Evolutionary conservation across 495 filamentous ascomycete species (phyloP).

Genomic region (Neurospora sp.): DNA sequence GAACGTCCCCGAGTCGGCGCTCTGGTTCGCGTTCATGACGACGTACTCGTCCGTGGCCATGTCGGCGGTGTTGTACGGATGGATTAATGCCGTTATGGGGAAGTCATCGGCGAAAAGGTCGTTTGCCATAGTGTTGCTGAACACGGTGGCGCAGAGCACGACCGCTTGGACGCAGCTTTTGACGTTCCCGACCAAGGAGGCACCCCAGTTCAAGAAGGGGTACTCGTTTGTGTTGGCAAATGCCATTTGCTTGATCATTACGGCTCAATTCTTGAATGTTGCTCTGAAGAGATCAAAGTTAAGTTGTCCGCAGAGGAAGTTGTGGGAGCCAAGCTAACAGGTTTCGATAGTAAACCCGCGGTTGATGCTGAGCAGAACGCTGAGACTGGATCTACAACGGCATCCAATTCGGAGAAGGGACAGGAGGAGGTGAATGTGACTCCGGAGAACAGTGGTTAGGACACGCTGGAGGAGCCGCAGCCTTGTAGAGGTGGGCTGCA

Average conservation of each 20-base stretch:
- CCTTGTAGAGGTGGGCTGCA: rapidly evolving
- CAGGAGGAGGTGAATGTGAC: background rate
- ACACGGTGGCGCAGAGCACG: slow-evolving; percentile 22
- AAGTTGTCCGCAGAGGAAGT: background rate
- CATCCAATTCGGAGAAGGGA: background rate
- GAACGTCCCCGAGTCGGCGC: slow-evolving; percentile 36
- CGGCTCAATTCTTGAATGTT: slow-evolving; percentile 25
- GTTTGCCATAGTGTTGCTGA: slow-evolving; percentile 21
- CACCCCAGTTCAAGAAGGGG: slow-evolving; percentile 37
- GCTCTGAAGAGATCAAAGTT: slow-evolving; percentile 21
- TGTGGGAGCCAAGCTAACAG: background rate
- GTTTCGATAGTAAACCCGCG: background rate
- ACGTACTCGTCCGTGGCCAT: slow-evolving; percentile 22
- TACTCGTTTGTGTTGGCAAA: slow-evolving; percentile 39
- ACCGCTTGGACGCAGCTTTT: slow-evolving; percentile 33
- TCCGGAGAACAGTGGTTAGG: background rate
- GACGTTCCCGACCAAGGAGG: slow-evolving; percentile 24
- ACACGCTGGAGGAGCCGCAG: rapidly evolving
- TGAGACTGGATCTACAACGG: background rate
- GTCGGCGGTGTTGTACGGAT: slow-evolving; percentile 25
- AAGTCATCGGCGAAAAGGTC: slow-evolving; percentile 21
- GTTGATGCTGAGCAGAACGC: background rate
- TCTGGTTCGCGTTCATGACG: slow-evolving; percentile 38
- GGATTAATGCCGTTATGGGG: slow-evolving; percentile 22
- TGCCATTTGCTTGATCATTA: slow-evolving; percentile 33